Evolutionary conservation across 1,284 basidiomycete species (phyloP), one percentile per base, ranked within the genome.

Genomic region (Kwoniella shivajii): DNA sequence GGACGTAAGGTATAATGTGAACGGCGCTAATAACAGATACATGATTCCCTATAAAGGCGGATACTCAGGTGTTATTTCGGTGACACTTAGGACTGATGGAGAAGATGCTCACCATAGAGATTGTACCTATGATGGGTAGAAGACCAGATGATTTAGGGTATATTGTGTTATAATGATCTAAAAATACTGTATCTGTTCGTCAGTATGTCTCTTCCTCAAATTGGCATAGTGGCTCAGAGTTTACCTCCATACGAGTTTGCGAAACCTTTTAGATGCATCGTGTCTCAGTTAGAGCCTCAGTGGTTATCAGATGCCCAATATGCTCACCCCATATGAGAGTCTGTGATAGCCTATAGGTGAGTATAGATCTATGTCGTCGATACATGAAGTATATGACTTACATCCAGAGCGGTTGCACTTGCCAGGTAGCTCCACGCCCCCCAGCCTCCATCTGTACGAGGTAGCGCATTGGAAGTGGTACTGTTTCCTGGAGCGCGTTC

Each of bases 251-350:
- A 67, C 2, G 63, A 65, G 18, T 59, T 56, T 20, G 61, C 58
- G 27, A 67, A 62, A 33, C 65, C 65, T 67, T 22, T 4, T 22
- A 22, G 39, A 29, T 27, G n/a, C 36, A 42, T 20, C 29, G 6
- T 6, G n/a, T 10, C 44, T 33, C 33, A 41, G 2, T 26, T 29
- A 34, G 2, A 14, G n/a, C 22, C 14, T 56, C 41, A 29, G 37
- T 38, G n/a, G 9, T 31, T n/a, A 22, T 36, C 16, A 26, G 22
- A 43, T 6, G 42, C 11, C 20, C 7, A 27, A 29, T 20, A 20
- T 22, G 44, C 49, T 50, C 44, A 66, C 66, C 66, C 66, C 66
- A 68, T 4, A 68, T 56, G 4, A 68, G 43, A 6, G 62, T 64
- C 62, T 61, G 45, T 7, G 27, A 7, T 16, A 26, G 5, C 20